Conservation (phyloP, 1,284 basidiomycete species). For the Marasmius fiardii region DNA sequence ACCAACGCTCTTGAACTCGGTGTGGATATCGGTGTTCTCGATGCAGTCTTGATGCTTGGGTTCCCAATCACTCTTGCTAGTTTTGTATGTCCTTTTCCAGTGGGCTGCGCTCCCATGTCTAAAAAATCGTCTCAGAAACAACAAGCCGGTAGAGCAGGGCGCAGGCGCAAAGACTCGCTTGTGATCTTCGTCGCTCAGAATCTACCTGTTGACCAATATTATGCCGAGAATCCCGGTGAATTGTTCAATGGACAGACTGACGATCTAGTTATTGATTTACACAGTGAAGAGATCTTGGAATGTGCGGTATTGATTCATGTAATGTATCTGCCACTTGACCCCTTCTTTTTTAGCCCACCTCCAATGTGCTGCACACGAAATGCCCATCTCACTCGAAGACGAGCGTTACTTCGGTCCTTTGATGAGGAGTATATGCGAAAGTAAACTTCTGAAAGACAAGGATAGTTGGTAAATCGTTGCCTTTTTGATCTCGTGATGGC, state of each 20-base stretch:
- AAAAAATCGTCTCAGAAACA: conserved; percentile 52
- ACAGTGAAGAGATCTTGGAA: conserved; percentile 77
- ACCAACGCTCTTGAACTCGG: conserved; percentile 91
- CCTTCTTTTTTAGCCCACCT: conserved; percentile 76
- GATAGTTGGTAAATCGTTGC: conserved; percentile 61
- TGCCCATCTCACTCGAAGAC: conserved; percentile 75
- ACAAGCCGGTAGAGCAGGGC: conserved; percentile 87
- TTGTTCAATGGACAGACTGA: conserved; percentile 63
- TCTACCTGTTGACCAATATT: conserved; percentile 78
- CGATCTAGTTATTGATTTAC: conserved; percentile 70
- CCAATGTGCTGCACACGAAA: conserved; percentile 86
- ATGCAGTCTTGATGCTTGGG: conserved; percentile 88
- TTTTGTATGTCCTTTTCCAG: conserved; percentile 48
- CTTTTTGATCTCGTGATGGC: too few relatives aligned
- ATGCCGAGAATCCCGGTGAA: conserved; percentile 68
- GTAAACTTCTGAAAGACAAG: conserved; percentile 52
- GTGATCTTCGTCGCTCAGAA: conserved; percentile 74
- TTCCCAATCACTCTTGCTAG: conserved; percentile 81
- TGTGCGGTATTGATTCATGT: conserved; percentile 25
- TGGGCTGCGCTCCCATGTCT: conserved; percentile 1
- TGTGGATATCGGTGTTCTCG: conserved; percentile 86
- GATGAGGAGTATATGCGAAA: conserved; percentile 54
- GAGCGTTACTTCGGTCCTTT: conserved; percentile 69
- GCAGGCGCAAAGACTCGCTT: conserved; percentile 81
- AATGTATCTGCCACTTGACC: background rate